Evolutionary conservation across 805 yeast species (phyloP), one percentile per base, ranked within the genome.

Genomic region (Saturnispora sanitii): DNA sequence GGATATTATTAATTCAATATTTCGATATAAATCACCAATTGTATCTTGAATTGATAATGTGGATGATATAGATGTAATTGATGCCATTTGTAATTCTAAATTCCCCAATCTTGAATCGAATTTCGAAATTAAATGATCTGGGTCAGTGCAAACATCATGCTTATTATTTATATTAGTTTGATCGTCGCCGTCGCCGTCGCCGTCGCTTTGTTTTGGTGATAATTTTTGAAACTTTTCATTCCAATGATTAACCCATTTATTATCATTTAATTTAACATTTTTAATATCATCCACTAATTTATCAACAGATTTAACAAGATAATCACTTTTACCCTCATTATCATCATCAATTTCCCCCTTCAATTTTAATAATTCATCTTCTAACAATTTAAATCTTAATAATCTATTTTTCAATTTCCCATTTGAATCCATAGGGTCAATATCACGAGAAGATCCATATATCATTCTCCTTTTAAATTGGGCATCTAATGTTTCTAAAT

Each of bases 21-120:
- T 38, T 32, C 56, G 41, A 27, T 54, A 48, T 4, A 59, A 34
- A 44, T 59, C 61, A 37, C 53, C 52, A 4, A 58, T 45, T 16
- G 42, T 39, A 3, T 50, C 41, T 36, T 56, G 57, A 3, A 58
- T 16, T 2, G 61, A 39, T 8, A 45, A 33, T 12, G 37, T 12
- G 3, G 27, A 20, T 6, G 11, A 36, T 16, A 6, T 21, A 23
- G 20, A 13, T 12, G 22, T 20, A 19, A 33, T 13, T 11, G 18
- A 17, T 2, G 39, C 38, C 13, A 35, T 37, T 44, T 13, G 35
- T 2, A 21, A 29, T 26, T 36, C 60, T 47, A 41, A 45, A 16
- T 23, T 41, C 8, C 32, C 33, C 8, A 56, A 11, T 37, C 57
- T 45, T 6, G 41, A 22, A 23, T 49, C 45, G 5, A 46, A 30